Base-by-base conservation (phyloP, 2,329 filamentous ascomycete species). In the Xylariales sp. region DNA sequence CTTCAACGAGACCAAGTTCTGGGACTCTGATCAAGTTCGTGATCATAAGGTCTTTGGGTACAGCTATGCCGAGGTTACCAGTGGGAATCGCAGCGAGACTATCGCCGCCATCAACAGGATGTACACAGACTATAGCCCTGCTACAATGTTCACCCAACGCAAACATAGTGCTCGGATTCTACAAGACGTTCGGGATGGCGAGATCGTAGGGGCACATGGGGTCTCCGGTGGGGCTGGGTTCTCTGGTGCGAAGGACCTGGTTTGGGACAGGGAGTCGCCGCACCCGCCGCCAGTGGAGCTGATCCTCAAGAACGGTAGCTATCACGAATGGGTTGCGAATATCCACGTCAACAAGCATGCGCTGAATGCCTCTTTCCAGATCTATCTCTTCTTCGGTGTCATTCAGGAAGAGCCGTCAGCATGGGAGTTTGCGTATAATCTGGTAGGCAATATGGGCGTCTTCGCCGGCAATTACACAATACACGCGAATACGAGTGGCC, bases 241-340 rank as follows among this genome's bases (percentile, higher is more conserved):
- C 8, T 7, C 31, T 9, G 15, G 8, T 32, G 16, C 8, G 31
- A 16, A 9, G 9, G 15, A 16, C 15, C 8, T 14, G 15, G 15
- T 8, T 10, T 32, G 9, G 15, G 31, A 32, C 8, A 16, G 8
- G 8, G 8, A 32, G 16, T 21, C 14, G 18, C 25, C 9, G 18
- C 15, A n/a, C 9, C 10, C 10, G 11, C 12, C 15, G 7, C 14
- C 16, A 6, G 14, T n/a, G 9, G 39, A 36, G n/a, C 12, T 24
- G 8, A 28, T 46, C 20, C 11, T 37, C 22, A 33, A 27, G 22
- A 22, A 37, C n/a, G 41, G 38, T 8, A 24, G 10, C 4, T 79
- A 80, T 52, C 69, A 67, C 5, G 74, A 90, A 51, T 91, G 86
- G 77, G 70, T 81, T 18, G 79, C 78, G 50, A 86, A 85, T 52